These are phyloP conservation scores for Yamadazyma kitorensis DNA, from an alignment of 805 yeast species.

Conservation along the genomic window DNA sequence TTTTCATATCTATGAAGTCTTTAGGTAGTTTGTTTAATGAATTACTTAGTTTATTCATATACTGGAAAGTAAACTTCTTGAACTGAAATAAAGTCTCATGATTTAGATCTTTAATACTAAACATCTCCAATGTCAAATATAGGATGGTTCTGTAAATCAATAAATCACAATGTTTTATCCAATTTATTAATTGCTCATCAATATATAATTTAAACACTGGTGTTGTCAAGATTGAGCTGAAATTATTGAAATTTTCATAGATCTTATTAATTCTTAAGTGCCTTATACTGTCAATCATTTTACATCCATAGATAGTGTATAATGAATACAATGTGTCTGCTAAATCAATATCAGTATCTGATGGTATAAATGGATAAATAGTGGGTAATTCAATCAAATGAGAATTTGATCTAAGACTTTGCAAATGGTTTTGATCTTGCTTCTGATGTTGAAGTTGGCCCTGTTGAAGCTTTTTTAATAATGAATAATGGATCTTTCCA, in stretches of 20 bases:
- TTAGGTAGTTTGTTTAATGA: constrained; percentile 44
- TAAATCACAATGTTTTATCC: constrained; percentile 70
- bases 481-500: constrained; percentile 16
- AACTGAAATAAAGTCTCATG: constrained; percentile 52
- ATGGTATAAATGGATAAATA: constrained; percentile 43
- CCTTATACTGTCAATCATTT: constrained; percentile 63
- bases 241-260: constrained; percentile 50
- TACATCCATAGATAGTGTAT: constrained; percentile 62
- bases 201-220: constrained; percentile 61
- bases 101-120: constrained; percentile 57
- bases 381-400: constrained; percentile 29
- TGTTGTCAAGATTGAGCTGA: constrained; percentile 53
- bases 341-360: constrained; percentile 50
- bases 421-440: too few relatives aligned
- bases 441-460: constrained; percentile 5
- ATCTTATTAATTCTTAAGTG: constrained; percentile 65
- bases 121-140: constrained; percentile 57
- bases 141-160: constrained; percentile 55
- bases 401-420: neutral
- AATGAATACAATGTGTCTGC: constrained; percentile 60
- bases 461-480: too few relatives aligned
- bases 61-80: constrained; percentile 17
- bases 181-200: constrained; percentile 46
- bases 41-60: constrained; percentile 1
- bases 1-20: constrained; percentile 48